Conservation (phyloP, 768 basidiomycete species). For the Hygrophorus russula region DNA sequence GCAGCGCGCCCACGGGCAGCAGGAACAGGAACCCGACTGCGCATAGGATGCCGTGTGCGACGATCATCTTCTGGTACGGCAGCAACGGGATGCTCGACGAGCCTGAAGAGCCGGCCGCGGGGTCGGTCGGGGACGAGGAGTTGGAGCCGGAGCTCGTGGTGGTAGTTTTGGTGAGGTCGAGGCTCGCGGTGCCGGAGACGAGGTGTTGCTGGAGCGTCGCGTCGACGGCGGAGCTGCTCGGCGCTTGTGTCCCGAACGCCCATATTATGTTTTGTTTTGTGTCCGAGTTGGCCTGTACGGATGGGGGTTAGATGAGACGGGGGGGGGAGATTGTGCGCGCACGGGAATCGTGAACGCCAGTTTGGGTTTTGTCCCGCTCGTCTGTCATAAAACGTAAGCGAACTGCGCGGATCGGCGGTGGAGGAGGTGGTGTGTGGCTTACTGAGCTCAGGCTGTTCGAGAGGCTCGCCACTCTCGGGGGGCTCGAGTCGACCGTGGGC, state of each 20-base stretch:
- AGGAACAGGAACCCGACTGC: conserved; percentile 40
- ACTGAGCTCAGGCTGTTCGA: conserved; percentile 27
- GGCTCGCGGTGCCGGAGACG: conserved; percentile 25
- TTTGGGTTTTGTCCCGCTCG: conserved; percentile 29
- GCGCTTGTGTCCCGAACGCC: conserved; percentile 42
- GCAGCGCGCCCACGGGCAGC: conserved; percentile 39
- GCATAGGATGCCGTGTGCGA: conserved; percentile 45
- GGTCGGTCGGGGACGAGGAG: conserved; percentile 12
- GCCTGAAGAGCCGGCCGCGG: conserved; percentile 4
- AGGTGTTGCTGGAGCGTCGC: conserved; percentile 39
- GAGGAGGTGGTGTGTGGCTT: conserved; percentile 11
- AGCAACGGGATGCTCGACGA: conserved; percentile 23
- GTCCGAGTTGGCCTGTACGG: conserved; percentile 28
- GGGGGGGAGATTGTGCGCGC: conserved; percentile 11
- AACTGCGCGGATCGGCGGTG: conserved; percentile 1
- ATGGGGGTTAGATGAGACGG: neutral
- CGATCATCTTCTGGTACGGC: conserved; percentile 35
- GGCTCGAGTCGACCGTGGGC: conserved; percentile 44
- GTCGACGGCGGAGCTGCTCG: conserved; percentile 30
- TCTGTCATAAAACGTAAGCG: conserved; percentile 15
- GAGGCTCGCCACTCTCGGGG: conserved; percentile 39
- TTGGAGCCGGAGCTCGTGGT: conserved; percentile 13
- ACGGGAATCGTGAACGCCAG: conserved; percentile 44
- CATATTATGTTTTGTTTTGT: conserved; percentile 40
- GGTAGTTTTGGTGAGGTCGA: conserved; percentile 37